Percentiles rank a stretch among this genome's conserved stretches.
phyloP scores from a whole-genome alignment of 2,329 filamentous ascomycete genomes.

The Colletotrichum destructivum region DNA sequence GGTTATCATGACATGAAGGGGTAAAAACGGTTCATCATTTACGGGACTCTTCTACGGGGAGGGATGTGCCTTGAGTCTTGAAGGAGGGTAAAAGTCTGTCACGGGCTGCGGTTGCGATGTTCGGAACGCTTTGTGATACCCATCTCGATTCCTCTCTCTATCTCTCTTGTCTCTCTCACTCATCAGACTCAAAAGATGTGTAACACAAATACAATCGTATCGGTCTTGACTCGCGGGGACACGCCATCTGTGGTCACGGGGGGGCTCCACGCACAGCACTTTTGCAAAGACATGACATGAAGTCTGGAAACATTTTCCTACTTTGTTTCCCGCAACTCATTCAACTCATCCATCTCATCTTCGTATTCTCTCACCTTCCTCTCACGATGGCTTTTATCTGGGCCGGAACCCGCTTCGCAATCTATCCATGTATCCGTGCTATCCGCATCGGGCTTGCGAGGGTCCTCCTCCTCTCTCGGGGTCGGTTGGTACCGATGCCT shows the following conservation, averaged over 20 bases:
- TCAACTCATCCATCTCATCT: not conserved
- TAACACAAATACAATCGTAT: constrained; percentile 15
- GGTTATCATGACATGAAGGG: constrained; percentile 1
- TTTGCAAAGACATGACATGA: not conserved
- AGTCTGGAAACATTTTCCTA: not conserved
- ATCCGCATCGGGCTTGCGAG: not conserved
- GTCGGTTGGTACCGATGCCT: constrained; percentile 19
- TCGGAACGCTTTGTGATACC: constrained; percentile 40
- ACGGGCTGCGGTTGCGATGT: constrained; percentile 26
- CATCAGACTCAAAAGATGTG: constrained; percentile 12
- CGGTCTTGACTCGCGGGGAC: constrained; percentile 27
- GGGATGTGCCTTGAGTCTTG: constrained; percentile 12
- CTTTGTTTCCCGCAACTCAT: not conserved
- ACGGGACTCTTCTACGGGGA: not conserved
- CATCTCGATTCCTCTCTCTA: constrained; percentile 33
- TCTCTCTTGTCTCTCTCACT: no score
- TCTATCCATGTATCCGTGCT: constrained; percentile 10
- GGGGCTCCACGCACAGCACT: not conserved
- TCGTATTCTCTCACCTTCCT: not conserved
- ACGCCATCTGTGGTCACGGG: not conserved
- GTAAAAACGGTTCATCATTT: not conserved
- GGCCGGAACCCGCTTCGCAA: constrained; percentile 5
- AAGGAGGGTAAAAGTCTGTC: constrained; percentile 10
- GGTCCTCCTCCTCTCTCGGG: not conserved
- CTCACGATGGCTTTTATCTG: not conserved